These are phyloP conservation scores for Aureobasidium musti DNA, from an alignment of 2,329 filamentous ascomycete species.

Conservation along the genomic window DNA sequence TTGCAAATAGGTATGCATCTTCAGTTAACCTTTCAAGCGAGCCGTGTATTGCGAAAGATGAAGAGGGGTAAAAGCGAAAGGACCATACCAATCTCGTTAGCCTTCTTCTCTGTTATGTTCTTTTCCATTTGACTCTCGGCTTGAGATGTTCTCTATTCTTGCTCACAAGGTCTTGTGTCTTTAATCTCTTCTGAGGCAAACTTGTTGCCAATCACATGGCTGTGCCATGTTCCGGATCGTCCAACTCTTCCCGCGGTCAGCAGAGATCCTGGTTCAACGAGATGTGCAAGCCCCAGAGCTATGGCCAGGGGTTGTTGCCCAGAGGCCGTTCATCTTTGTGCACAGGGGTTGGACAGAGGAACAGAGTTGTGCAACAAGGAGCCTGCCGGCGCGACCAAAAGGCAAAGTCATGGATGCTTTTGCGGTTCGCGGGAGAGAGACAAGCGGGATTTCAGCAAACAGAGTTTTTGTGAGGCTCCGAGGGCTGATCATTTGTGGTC, in stretches of 20 bases:
- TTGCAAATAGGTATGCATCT: background rate
- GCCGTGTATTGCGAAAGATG: background rate
- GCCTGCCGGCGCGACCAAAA: background rate
- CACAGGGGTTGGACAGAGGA: background rate
- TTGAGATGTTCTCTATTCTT: background rate
- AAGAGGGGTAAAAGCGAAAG: background rate
- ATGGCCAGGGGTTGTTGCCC: constrained; percentile 4
- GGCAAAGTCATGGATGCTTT: background rate
- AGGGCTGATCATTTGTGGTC: background rate
- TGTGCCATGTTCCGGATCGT: constrained; percentile 7
- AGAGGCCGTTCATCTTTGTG: background rate
- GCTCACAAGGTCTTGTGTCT: background rate
- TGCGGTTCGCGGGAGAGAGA: background rate
- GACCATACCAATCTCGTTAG: background rate
- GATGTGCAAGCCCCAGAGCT: background rate
- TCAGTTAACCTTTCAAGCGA: background rate
- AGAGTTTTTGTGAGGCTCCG: background rate
- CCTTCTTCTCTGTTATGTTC: constrained; percentile 10
- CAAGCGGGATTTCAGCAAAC: background rate
- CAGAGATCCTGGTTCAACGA: background rate
- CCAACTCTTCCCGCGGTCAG: background rate
- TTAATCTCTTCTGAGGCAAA: background rate
- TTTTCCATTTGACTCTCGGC: too few relatives aligned
- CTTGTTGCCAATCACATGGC: background rate
- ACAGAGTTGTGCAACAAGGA: background rate